phyloP scores from a whole-genome alignment of 1,284 basidiomycete species.

The Chalciporus piperatoides region DNA sequence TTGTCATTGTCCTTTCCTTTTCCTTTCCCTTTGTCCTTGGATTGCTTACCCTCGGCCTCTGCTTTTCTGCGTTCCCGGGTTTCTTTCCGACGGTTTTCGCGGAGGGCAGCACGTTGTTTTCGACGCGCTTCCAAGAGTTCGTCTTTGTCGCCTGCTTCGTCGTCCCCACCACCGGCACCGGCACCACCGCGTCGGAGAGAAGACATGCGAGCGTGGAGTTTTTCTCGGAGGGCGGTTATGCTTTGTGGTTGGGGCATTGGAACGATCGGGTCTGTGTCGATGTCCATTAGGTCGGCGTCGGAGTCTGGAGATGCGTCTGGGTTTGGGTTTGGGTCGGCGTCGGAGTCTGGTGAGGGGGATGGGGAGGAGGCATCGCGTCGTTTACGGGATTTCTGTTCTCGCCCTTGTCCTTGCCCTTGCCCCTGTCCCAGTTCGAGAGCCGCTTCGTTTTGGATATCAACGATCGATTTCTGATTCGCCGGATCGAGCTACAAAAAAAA shows the following conservation, averaged over 20 bases:
- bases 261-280: conserved; percentile 38
- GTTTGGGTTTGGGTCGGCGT: too few species aligned
- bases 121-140: conserved; percentile 79
- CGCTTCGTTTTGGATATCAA: conserved; percentile 69
- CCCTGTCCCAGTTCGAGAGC: too few species aligned
- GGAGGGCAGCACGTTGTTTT: conserved; percentile 70
- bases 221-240: conserved; percentile 71
- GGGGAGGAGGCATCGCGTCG: conserved; percentile 10
- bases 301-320: not conserved
- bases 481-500: conserved; percentile 71
- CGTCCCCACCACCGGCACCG: conserved; percentile 12
- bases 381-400: not conserved
- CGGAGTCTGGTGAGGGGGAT: not conserved
- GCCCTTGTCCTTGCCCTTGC: conserved; percentile 24
- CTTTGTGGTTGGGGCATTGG: conserved; percentile 69
- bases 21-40: conserved; percentile 46
- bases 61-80: conserved; percentile 76
- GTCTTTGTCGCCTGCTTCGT: conserved; percentile 64
- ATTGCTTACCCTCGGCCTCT: conserved; percentile 41
- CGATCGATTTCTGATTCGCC: conserved; percentile 77
- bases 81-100: conserved; percentile 80
- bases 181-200: conserved; percentile 51
- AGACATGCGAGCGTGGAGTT: conserved; percentile 76
- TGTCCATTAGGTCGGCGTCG: conserved; percentile 16
- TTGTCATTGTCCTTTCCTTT: conserved; percentile 37